These are phyloP conservation scores for Stachybotrys chlorohalonatus DNA, from an alignment of 2,329 filamentous ascomycete genomes.

Conservation along the genomic window DNA sequence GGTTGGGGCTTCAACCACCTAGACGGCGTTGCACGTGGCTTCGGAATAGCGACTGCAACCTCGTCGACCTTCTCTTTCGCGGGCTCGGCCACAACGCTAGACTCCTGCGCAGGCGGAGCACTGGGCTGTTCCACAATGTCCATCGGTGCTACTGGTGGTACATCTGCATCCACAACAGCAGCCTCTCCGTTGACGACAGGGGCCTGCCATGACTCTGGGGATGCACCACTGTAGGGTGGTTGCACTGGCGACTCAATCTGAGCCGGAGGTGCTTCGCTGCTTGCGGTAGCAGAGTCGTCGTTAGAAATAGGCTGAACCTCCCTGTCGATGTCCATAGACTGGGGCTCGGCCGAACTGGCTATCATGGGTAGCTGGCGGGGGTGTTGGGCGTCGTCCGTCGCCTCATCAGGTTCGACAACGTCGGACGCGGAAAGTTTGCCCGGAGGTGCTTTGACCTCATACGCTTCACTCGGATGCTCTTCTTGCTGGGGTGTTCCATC, in stretches of 20 bases:
- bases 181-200: not conserved
- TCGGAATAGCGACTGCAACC: not conserved
- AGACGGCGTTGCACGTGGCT: not conserved
- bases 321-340: not conserved
- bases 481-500: not conserved
- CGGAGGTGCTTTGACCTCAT: not conserved
- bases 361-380: not conserved
- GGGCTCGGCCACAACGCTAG: not conserved
- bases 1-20: constrained; percentile 16
- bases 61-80: not conserved
- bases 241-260: not conserved
- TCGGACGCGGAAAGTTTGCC: not conserved
- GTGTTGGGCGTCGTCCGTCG: not conserved
- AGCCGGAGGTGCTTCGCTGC: not conserved
- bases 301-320: not conserved
- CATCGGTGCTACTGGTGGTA: not conserved
- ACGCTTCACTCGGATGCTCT: not conserved
- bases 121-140: not conserved
- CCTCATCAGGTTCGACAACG: not conserved
- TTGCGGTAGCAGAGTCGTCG: not conserved
- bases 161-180: not conserved
- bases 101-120: not conserved
- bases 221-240: not conserved
- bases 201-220: not conserved
- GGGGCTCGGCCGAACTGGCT: not conserved